phyloP scores from a whole-genome alignment of 805 yeast genomes.

The Candida vaughaniae region DNA sequence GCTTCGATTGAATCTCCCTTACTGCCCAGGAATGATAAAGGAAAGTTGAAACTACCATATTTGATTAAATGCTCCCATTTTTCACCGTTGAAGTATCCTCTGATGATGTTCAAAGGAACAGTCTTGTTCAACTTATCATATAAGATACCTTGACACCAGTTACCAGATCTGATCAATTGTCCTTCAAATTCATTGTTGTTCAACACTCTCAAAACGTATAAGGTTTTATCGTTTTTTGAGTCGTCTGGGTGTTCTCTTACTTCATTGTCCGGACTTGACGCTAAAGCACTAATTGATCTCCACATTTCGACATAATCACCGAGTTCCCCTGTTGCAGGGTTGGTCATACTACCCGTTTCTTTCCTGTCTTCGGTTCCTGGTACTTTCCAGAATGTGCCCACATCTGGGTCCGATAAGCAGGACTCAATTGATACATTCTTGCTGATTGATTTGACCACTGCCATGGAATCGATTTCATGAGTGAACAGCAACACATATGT shows the following conservation, averaged over 20 bases:
- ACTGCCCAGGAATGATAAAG: conserved; percentile 18
- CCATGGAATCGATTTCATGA: conserved; percentile 44
- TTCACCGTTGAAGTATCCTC: conserved; percentile 19
- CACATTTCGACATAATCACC: conserved; percentile 54
- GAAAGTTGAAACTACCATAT: conserved; percentile 28
- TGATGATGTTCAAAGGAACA: conserved; percentile 27
- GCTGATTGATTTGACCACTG: conserved; percentile 25
- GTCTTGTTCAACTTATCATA: conserved; percentile 21
- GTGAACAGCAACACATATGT: conserved; percentile 37
- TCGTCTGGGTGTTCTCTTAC: conserved; percentile 21
- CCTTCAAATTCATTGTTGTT: conserved; percentile 34
- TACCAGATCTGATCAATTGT: conserved; percentile 46
- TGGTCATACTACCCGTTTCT: conserved; percentile 51
- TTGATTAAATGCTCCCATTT: conserved; percentile 26
- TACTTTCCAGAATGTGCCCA: conserved; percentile 44
- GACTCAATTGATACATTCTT: conserved; percentile 31
- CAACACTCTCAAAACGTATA: conserved; percentile 22
- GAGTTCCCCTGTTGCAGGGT: conserved; percentile 40
- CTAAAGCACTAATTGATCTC: conserved; percentile 47
- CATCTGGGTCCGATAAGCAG: conserved; percentile 35
- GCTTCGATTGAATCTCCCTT: conserved; percentile 9
- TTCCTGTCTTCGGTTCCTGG: conserved; percentile 39
- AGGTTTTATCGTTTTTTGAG: conserved; percentile 2
- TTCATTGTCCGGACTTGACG: conserved; percentile 25
- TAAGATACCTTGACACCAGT: conserved; percentile 52